Conservation (phyloP, 495 filamentous ascomycete species). For the Clohesyomyces aquaticus region DNA sequence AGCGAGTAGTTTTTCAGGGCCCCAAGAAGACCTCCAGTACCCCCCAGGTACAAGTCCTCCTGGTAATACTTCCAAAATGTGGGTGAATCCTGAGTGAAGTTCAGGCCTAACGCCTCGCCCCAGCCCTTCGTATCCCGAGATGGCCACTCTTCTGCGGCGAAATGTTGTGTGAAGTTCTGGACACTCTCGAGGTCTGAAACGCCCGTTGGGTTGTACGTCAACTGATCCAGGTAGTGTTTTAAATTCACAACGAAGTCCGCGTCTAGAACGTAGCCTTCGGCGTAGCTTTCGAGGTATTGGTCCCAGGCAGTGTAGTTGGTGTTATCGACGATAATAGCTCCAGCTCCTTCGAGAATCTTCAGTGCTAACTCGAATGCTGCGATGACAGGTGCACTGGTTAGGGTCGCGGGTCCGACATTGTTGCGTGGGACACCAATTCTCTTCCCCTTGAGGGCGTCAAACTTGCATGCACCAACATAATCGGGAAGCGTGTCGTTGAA, state of each 20-base stretch:
- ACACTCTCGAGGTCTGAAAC: conserved; percentile 49
- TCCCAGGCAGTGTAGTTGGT: conserved; percentile 57
- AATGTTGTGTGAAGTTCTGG: conserved; percentile 52
- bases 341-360: conserved; percentile 50
- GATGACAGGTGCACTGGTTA: conserved; percentile 44
- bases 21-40: conserved; percentile 56
- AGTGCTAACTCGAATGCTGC: conserved; percentile 54
- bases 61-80: conserved; percentile 48
- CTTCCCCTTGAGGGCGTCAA: conserved; percentile 52
- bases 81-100: conserved; percentile 46
- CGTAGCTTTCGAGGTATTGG: conserved; percentile 36
- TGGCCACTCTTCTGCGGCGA: conserved; percentile 55
- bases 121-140: conserved; percentile 54
- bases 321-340: conserved; percentile 57
- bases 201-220: conserved; percentile 49
- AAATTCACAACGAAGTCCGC: conserved; percentile 48
- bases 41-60: conserved; percentile 52
- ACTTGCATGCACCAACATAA: conserved; percentile 58
- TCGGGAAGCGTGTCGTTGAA: conserved; percentile 50
- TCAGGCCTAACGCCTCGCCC: conserved; percentile 50
- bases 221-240: conserved; percentile 45
- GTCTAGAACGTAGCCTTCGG: conserved; percentile 42
- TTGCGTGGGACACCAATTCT: conserved; percentile 60
- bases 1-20: conserved; percentile 53
- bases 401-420: conserved; percentile 31